Conservation (phyloP, 176 grass and related monocot species). For the Zizania latifolia region DNA sequence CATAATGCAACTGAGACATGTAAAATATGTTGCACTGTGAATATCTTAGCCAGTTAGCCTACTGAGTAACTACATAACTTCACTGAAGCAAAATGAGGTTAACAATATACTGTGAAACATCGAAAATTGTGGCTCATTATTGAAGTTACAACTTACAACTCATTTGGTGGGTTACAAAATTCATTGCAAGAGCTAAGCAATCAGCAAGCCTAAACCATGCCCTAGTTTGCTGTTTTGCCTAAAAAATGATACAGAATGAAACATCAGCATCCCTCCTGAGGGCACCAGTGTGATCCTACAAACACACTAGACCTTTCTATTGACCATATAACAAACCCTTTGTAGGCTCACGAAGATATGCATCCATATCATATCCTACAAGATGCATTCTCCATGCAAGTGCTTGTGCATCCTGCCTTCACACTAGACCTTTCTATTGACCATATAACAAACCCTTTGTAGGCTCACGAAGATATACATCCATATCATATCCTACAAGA, state of each 20-base stretch:
- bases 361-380: conserved; percentile 85
- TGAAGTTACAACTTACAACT: conserved; percentile 49
- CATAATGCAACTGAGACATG: background rate
- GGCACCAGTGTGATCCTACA: conserved; percentile 32
- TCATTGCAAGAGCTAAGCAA: conserved; percentile 25
- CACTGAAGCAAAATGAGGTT: background rate
- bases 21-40: background rate
- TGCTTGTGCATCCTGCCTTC: conserved; percentile 48
- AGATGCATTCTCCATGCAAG: conserved; percentile 77
- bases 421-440: conserved; percentile 42
- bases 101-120: background rate
- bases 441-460: conserved; percentile 65
- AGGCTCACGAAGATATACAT: conserved; percentile 60
- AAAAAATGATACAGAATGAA: conserved; percentile 44
- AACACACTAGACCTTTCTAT: conserved; percentile 42
- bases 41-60: background rate
- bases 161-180: conserved; percentile 41
- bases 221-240: conserved; percentile 29
- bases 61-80: conserved; percentile 6
- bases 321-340: conserved; percentile 57
- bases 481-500: conserved; percentile 86
- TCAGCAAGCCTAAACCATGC: conserved; percentile 17
- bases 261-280: conserved; percentile 39
- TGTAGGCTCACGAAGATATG: conserved; percentile 62
- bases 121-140: conserved; percentile 22